A percentile compares a stretch with the other conserved stretches of the same genome.
Conservation (phyloP, 345 rosid genomes). For the Populus simonii region DNA sequence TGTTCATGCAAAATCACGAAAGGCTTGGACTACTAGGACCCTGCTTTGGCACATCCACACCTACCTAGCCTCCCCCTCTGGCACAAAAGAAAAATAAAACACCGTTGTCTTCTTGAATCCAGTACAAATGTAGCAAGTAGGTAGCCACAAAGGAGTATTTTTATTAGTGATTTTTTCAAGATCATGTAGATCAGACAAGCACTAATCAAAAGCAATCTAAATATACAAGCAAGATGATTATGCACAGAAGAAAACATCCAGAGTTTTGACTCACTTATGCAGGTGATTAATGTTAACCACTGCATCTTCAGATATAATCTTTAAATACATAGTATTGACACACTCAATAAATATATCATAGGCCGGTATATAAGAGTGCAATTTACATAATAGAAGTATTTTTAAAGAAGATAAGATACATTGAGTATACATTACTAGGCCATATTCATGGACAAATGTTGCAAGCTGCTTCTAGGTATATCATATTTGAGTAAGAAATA, state of each 20-base stretch:
- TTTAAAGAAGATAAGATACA: neutral
- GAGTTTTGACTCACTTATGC: neutral
- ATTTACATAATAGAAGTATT: neutral
- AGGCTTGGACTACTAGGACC: too few species aligned
- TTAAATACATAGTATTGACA: neutral
- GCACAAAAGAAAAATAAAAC: too few species aligned
- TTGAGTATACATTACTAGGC: neutral
- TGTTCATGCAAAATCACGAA: too few species aligned
- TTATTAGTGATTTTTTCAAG: neutral
- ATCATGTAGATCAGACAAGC: neutral
- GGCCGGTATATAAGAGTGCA: neutral
- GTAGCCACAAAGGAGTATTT: neutral
- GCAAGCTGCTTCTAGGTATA: neutral
- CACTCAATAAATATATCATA: neutral
- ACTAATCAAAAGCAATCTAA: neutral
- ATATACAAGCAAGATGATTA: neutral
- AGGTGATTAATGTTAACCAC: neutral
- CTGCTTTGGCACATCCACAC: too few species aligned
- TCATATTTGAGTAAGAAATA: neutral
- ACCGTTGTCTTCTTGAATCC: neutral
- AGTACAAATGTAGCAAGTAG: neutral
- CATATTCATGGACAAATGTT: neutral
- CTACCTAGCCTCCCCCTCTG: too few species aligned
- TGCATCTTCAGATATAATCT: neutral
- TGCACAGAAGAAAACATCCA: neutral